These are phyloP conservation scores for Aureobasidium sp. DNA, from an alignment of 2,329 filamentous ascomycete genomes.

Conservation along the genomic window DNA sequence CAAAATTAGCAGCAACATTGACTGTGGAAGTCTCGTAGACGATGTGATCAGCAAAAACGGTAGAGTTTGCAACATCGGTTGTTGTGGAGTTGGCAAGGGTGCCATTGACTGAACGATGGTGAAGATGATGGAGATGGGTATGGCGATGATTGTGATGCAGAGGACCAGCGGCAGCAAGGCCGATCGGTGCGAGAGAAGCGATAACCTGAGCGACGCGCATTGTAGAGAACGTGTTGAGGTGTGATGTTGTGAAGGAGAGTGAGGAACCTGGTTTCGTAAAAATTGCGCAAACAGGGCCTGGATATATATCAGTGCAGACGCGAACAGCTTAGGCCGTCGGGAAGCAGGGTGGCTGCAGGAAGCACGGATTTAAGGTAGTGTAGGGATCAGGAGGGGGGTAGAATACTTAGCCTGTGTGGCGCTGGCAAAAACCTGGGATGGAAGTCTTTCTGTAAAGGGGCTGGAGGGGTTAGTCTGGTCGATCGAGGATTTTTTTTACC, in stretches of 20 bases:
- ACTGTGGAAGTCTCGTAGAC: conserved; percentile 11
- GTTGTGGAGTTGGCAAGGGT: background rate
- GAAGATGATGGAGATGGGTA: conserved; percentile 12
- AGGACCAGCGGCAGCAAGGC: conserved; percentile 8
- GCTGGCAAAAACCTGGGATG: conserved; percentile 7
- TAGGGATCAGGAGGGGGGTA: conserved; percentile 9
- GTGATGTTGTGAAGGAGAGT: conserved; percentile 6
- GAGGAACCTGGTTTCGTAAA: conserved; percentile 6
- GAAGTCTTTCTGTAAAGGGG: conserved; percentile 15
- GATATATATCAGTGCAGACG: conserved; percentile 17
- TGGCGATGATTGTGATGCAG: conserved; percentile 1
- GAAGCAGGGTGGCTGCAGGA: conserved; percentile 5
- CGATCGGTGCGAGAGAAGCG: background rate
- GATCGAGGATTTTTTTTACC: conserved; percentile 8
- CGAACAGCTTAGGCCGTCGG: conserved; percentile 5
- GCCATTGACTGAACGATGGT: conserved; percentile 9
- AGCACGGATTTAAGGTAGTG: conserved; percentile 14
- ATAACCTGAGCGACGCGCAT: conserved; percentile 13
- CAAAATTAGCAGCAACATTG: conserved; percentile 3
- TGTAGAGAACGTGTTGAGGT: conserved; percentile 12
- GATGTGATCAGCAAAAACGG: conserved; percentile 11
- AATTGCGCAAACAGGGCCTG: conserved; percentile 14
- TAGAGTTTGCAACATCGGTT: background rate
- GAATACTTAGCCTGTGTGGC: conserved; percentile 15
- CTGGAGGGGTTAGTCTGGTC: conserved; percentile 13